Percentiles rank a stretch among this genome's conserved stretches.
Evolutionary conservation across 1,284 basidiomycete species (phyloP).

Genomic region (Sporisorium scitamineum): DNA sequence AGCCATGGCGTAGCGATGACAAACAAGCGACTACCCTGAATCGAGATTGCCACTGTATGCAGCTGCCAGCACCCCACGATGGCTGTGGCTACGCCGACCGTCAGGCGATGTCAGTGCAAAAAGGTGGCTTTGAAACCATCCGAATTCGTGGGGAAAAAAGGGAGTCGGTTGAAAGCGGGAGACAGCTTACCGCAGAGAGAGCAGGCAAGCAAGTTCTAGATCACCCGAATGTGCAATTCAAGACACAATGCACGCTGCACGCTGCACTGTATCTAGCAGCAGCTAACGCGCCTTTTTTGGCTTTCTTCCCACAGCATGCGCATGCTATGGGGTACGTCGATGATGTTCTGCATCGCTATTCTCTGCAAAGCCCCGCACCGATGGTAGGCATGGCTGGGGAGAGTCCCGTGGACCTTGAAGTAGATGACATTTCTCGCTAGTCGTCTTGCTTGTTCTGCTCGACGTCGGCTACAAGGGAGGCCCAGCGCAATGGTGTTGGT

Average conservation of each 20-base stretch:
- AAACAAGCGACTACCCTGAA: neutral
- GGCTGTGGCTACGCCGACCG: neutral
- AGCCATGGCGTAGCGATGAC: neutral
- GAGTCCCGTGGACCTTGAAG: too few relatives aligned
- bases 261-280: neutral
- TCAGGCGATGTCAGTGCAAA: neutral
- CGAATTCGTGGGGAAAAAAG: neutral
- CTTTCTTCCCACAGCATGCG: neutral
- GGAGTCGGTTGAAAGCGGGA: neutral
- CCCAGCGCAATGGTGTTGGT: neutral
- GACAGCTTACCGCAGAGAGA: neutral
- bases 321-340: neutral
- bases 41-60: constrained; percentile 1
- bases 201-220: neutral
- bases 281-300: neutral
- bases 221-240: neutral
- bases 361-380: neutral
- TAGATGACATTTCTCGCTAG: neutral
- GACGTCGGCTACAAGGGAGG: neutral
- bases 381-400: neutral
- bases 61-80: neutral
- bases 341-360: neutral
- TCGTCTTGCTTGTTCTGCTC: neutral
- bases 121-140: neutral
- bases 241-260: neutral